A percentile compares a stretch with the other conserved stretches of the same genome.
These are phyloP conservation scores for Astraeus odoratus DNA, from an alignment of 768 basidiomycete genomes.

Conservation along the genomic window DNA sequence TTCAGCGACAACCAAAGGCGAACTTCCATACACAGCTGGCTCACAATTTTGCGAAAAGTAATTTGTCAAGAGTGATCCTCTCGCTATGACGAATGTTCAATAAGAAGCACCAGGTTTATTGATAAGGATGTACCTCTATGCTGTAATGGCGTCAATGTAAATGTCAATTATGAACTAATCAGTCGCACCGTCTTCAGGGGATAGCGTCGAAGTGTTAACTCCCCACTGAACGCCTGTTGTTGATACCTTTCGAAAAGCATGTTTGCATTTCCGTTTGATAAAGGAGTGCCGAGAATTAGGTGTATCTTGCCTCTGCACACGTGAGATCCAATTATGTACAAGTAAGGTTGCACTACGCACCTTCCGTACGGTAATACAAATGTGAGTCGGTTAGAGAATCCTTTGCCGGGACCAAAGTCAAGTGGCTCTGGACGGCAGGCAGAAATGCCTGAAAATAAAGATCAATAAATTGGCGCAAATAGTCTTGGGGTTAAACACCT, in stretches of 20 bases:
- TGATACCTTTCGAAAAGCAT: constrained; percentile 62
- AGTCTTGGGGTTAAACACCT: constrained; percentile 18
- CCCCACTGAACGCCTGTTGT: constrained; percentile 47
- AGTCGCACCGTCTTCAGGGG: constrained; percentile 56
- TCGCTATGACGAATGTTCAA: constrained; percentile 36
- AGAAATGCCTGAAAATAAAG: constrained; percentile 21
- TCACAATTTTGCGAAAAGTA: constrained; percentile 84
- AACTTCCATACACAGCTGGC: constrained; percentile 14
- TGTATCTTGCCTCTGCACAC: constrained; percentile 53
- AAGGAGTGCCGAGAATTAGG: constrained; percentile 36
- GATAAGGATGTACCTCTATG: constrained; percentile 50
- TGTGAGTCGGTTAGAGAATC: constrained; percentile 32
- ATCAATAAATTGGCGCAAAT: no score
- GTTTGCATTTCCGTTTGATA: constrained; percentile 41
- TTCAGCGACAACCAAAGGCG: not conserved
- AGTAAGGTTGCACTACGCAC: constrained; percentile 24
- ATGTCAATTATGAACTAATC: constrained; percentile 1
- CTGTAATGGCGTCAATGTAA: constrained; percentile 29
- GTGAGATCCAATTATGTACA: not conserved
- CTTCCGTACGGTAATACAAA: constrained; percentile 43
- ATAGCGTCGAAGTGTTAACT: constrained; percentile 61
- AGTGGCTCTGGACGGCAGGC: constrained; percentile 12
- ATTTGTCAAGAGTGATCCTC: constrained; percentile 65
- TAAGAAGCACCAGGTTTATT: not conserved
- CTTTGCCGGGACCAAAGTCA: constrained; percentile 14